Conservation (phyloP, 2,329 filamentous ascomycete species). For the Neofusicoccum laricinum region DNA sequence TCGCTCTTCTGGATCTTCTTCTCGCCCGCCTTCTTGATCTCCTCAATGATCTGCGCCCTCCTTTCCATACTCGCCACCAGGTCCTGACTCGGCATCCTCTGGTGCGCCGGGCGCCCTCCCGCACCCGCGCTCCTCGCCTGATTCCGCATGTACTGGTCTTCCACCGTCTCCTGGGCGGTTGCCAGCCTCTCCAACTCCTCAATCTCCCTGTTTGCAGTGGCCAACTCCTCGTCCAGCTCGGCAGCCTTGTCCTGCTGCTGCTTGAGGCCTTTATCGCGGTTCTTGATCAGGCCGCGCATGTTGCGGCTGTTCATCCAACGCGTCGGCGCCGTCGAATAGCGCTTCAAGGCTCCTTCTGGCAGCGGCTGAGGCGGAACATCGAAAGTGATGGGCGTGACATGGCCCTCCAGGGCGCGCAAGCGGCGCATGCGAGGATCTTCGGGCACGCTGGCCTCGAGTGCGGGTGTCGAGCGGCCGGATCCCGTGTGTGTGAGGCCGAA, state of each 20-base stretch:
- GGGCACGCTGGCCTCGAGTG: neutral
- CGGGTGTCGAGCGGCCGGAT: neutral
- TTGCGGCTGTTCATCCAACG: conserved; percentile 11
- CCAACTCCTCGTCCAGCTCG: conserved; percentile 1
- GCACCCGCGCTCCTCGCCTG: neutral
- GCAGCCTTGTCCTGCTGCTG: conserved; percentile 1
- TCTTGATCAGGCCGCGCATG: neutral
- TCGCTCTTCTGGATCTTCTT: conserved; percentile 12
- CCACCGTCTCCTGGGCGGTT: neutral
- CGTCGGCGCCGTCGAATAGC: neutral
- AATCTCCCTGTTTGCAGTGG: neutral
- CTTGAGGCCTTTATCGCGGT: neutral
- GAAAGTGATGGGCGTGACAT: neutral
- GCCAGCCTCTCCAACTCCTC: conserved; percentile 6
- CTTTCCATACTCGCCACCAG: neutral
- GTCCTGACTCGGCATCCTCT: neutral
- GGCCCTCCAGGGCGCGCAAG: neutral
- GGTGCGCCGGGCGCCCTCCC: neutral
- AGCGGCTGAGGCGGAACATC: neutral
- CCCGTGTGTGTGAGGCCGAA: neutral
- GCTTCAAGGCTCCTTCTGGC: neutral
- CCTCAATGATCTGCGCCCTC: neutral
- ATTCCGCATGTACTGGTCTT: neutral
- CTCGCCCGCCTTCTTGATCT: conserved; percentile 11
- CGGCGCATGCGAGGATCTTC: conserved; percentile 8